Evolutionary conservation across 371 early-diverging fungal genomes (phyloP), one percentile per base, ranked within the genome.

Genomic region (Sporodiniella umbellata): DNA sequence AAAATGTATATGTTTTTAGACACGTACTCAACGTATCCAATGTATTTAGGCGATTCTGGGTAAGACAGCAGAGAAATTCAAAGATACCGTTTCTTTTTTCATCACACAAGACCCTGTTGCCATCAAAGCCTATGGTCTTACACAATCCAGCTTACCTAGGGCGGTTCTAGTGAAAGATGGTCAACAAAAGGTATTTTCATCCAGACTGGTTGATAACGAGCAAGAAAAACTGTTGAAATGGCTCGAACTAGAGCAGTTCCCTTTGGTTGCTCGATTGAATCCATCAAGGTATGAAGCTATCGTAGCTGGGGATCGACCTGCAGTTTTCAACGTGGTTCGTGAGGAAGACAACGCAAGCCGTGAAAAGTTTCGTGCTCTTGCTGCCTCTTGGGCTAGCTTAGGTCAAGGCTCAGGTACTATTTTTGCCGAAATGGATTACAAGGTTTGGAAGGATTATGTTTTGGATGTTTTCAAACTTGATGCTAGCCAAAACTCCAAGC

Each of bases 211-310:
- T 12, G 58, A 70, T 35, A 69, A 53, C 2, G 48, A 52, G 14
- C 45, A 54, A 15, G 47, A 58, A 26, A 23, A 58, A 12, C 45
- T 77, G 25, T 28, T 39, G 19, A 33, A 33, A 12, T 77, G 74
- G 74, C 62, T 77, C 8, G 59, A 71, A 22, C 53, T 45, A 18
- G 72, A 71, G 33, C 63, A 64, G 21, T 74, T 62, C 43, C 74
- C 78, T 2, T 45, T 71, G 3, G 64, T 73, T 8, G 64, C 53
- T 17, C 44, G 62, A 42, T 42, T 77, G 18, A 45, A 55, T 1
- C 64, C 72, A 8, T 54, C 35, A 17, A 77, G 74, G 39, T 63
- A 68, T 19, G 42, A 49, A 8, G 56, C 54, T 0, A 62, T 77
- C n/a, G 49, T 73, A 21, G 46, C 58, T 17, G 68, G 72, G 0